Conservation (phyloP, 2,329 filamentous ascomycete species). For the Monosporascus sp. region DNA sequence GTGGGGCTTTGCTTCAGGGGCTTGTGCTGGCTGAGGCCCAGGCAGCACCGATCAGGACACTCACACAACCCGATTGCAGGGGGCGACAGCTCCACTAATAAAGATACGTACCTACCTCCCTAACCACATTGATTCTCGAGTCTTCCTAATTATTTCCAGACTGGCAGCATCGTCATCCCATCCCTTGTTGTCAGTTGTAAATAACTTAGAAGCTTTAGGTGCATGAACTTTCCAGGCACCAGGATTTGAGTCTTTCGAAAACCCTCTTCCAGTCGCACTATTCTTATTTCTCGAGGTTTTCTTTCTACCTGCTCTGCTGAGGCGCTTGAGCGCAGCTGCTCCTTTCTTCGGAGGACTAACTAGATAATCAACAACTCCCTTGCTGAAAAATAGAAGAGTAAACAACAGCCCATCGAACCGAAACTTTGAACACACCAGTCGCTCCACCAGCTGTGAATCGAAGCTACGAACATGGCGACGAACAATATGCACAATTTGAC, state of each 20-base stretch:
- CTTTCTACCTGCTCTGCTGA: background rate
- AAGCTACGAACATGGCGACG: conserved; percentile 52
- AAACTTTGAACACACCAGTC: too few relatives aligned
- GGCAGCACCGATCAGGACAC: too few relatives aligned
- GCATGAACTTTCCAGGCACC: background rate
- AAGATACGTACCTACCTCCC: background rate
- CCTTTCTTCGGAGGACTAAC: too few relatives aligned
- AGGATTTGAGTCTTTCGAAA: background rate
- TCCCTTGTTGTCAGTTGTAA: background rate
- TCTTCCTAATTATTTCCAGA: background rate
- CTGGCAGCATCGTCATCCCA: background rate
- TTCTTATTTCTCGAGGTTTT: background rate
- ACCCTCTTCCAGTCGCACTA: background rate
- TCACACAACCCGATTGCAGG: too few relatives aligned
- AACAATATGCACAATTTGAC: conserved; percentile 94
- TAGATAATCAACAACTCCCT: too few relatives aligned
- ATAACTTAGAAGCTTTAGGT: background rate
- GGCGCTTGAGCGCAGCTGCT: background rate
- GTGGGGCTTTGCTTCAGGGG: too few relatives aligned
- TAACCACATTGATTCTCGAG: background rate
- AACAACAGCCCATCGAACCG: too few relatives aligned
- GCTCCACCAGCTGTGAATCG: background rate
- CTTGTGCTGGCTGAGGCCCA: too few relatives aligned
- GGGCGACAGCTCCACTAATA: background rate
- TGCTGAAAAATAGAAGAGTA: too few relatives aligned